Conservation (phyloP, 345 rosid species). For the Populus deltoides region DNA sequence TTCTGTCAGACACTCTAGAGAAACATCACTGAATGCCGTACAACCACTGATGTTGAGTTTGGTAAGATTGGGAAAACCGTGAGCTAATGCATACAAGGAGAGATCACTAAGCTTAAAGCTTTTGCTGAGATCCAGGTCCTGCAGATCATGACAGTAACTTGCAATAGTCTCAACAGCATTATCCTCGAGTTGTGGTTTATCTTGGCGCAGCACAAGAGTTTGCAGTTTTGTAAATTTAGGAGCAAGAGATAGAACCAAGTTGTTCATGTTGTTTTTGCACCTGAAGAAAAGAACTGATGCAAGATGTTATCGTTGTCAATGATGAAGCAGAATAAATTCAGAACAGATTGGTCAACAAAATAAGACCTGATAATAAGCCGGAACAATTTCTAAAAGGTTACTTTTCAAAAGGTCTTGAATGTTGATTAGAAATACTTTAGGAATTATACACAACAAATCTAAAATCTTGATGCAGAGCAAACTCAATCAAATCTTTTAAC, state of each 20-base stretch:
- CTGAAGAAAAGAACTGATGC: constrained; percentile 28
- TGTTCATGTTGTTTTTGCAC: constrained; percentile 83
- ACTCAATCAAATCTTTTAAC: neutral
- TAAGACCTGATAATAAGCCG: neutral
- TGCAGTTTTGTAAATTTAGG: constrained; percentile 77
- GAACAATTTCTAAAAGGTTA: neutral
- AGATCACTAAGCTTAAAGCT: constrained; percentile 80
- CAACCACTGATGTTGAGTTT: constrained; percentile 96
- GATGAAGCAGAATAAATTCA: neutral
- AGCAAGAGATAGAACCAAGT: constrained; percentile 72
- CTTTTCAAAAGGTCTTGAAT: neutral
- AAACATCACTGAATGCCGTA: constrained; percentile 62
- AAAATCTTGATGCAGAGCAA: neutral
- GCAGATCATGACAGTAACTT: constrained; percentile 70
- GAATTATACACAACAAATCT: neutral
- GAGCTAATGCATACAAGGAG: constrained; percentile 70
- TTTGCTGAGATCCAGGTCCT: constrained; percentile 91
- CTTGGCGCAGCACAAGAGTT: constrained; percentile 74
- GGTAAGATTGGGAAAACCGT: constrained; percentile 72
- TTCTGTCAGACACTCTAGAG: constrained; percentile 53
- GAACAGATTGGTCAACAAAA: neutral
- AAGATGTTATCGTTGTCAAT: neutral
- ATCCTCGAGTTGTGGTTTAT: constrained; percentile 84
- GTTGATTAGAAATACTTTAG: neutral
- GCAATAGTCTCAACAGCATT: constrained; percentile 78